phyloP scores from a whole-genome alignment of 2,329 filamentous ascomycete species.

The Macrophomina pseudophaseolina region DNA sequence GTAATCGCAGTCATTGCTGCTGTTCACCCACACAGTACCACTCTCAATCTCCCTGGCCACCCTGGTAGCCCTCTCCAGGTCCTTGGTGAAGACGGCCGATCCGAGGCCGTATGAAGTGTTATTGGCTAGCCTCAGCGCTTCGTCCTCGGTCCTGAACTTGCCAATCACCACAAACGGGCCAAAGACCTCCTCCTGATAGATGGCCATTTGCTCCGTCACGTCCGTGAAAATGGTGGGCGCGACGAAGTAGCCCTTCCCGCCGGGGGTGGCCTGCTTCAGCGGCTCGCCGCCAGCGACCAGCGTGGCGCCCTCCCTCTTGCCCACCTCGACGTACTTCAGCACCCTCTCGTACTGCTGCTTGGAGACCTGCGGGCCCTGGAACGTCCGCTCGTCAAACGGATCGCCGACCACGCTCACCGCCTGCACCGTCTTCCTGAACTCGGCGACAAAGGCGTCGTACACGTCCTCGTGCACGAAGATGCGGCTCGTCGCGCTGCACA shows the following conservation, averaged over 20 bases:
- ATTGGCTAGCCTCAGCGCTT: slow-evolving; percentile 56
- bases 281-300: slow-evolving; percentile 58
- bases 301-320: slow-evolving; percentile 58
- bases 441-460: slow-evolving; percentile 61
- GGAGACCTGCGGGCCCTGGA: slow-evolving; percentile 68
- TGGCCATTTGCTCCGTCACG: slow-evolving; percentile 59
- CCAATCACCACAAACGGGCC: slow-evolving; percentile 67
- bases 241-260: slow-evolving; percentile 59
- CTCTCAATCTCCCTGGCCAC: slow-evolving; percentile 54
- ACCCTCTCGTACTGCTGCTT: slow-evolving; percentile 67
- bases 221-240: slow-evolving; percentile 64
- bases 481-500: slow-evolving; percentile 52
- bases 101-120: slow-evolving; percentile 57
- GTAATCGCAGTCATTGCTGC: slow-evolving; percentile 38
- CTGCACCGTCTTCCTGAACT: slow-evolving; percentile 46
- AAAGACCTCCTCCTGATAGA: slow-evolving; percentile 66
- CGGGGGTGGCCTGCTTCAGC: slow-evolving; percentile 28
- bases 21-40: slow-evolving; percentile 60
- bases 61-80: slow-evolving; percentile 50
- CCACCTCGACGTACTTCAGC: slow-evolving; percentile 61
- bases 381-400: slow-evolving; percentile 41
- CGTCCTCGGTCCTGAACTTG: slow-evolving; percentile 62
- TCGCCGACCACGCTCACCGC: slow-evolving; percentile 44
- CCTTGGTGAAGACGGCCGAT: slow-evolving; percentile 59
- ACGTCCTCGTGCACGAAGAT: slow-evolving; percentile 66